Percentiles rank a stretch among this genome's conserved stretches.
These are phyloP conservation scores for Globisporangium nunn DNA, from an alignment of 352 stramenopile species.

Conservation along the genomic window DNA sequence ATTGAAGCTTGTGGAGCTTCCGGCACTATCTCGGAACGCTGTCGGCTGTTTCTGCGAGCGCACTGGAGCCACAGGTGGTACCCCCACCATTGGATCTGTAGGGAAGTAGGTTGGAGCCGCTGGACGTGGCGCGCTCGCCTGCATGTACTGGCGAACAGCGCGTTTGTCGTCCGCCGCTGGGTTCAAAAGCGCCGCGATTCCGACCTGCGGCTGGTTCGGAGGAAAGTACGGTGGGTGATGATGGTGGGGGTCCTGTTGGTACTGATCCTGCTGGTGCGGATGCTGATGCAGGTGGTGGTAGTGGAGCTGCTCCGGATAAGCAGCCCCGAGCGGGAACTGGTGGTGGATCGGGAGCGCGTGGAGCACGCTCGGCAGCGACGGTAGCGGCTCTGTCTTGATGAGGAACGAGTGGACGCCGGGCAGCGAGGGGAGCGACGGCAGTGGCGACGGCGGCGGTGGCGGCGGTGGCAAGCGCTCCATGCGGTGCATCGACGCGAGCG, in stretches of 20 bases:
- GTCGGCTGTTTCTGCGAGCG: background rate
- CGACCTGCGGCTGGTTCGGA: constrained; percentile 3
- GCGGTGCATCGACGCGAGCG: constrained; percentile 8
- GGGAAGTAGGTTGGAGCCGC: background rate
- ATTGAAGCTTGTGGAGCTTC: constrained; percentile 1
- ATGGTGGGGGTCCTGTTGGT: background rate
- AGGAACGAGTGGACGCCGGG: constrained; percentile 9
- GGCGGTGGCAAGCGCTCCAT: background rate
- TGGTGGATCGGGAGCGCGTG: constrained; percentile 2
- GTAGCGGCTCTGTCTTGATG: constrained; percentile 13
- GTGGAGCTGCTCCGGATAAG: background rate
- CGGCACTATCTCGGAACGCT: background rate
- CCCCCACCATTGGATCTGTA: background rate
- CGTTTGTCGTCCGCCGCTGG: constrained; percentile 1
- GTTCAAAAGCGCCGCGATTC: constrained; percentile 12
- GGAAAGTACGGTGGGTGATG: background rate
- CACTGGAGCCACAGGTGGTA: background rate
- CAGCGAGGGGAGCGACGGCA: constrained; percentile 1
- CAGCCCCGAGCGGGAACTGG: background rate
- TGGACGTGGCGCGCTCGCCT: background rate
- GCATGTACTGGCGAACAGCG: background rate
- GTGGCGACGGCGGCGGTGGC: background rate
- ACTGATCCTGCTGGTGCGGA: background rate
- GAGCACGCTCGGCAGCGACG: constrained; percentile 12
- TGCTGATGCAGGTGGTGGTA: background rate